Evolutionary conservation across 495 filamentous ascomycete species (phyloP).

Genomic region (Aspergillus diversus): DNA sequence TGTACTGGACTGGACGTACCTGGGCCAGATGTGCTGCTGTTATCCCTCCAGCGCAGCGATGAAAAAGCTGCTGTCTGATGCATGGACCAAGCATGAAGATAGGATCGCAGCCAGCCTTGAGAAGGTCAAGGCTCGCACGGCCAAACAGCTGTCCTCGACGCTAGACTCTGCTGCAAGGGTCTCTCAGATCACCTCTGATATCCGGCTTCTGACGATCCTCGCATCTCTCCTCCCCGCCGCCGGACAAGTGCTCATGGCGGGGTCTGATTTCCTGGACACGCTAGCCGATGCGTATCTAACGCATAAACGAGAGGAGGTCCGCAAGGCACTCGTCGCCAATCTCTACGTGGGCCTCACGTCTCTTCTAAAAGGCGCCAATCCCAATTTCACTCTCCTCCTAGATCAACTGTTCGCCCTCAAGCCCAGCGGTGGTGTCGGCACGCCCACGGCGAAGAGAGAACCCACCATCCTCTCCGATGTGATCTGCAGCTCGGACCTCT

Average conservation of each 20-base stretch:
- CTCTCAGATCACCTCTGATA: conserved; percentile 34
- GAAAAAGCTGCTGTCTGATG: conserved; percentile 49
- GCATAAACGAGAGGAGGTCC: conserved; percentile 55
- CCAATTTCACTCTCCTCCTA: conserved; percentile 70
- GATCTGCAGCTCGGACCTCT: conserved; percentile 46
- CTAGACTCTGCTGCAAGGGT: conserved; percentile 42
- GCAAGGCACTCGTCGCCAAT: conserved; percentile 66
- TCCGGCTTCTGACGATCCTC: conserved; percentile 46
- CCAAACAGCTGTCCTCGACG: conserved; percentile 45
- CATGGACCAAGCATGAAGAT: conserved; percentile 40
- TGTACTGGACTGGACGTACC: conserved; percentile 43
- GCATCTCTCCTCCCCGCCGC: conserved; percentile 37
- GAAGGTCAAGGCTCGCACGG: conserved; percentile 50
- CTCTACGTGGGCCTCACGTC: conserved; percentile 73
- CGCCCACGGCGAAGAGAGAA: conserved; percentile 41
- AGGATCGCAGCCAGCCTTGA: conserved; percentile 46
- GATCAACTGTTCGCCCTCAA: conserved; percentile 86
- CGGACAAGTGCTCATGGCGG: conserved; percentile 70
- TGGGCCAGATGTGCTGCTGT: conserved; percentile 43
- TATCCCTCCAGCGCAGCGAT: conserved; percentile 44
- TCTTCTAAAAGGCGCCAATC: conserved; percentile 63
- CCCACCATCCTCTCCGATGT: conserved; percentile 49
- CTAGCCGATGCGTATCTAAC: conserved; percentile 66
- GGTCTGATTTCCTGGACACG: conserved; percentile 83
- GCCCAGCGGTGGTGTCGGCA: conserved; percentile 59